Base-by-base conservation (phyloP, 2,329 filamentous ascomycete species). In the Stemphylium lycopersici region DNA sequence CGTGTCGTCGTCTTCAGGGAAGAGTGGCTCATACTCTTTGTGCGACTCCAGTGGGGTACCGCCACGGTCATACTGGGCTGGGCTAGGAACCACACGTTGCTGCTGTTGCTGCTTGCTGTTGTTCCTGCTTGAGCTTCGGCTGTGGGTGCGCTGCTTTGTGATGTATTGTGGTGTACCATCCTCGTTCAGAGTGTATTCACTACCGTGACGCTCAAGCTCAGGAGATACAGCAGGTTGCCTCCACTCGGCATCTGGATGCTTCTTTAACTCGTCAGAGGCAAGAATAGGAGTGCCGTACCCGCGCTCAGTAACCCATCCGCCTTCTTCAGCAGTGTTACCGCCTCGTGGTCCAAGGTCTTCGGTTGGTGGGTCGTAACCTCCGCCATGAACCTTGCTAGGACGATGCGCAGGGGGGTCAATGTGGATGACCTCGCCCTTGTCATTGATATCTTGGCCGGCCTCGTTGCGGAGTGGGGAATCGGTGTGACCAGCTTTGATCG, bases 21-120 rank as follows among this genome's bases (percentile, higher is more conserved):
- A 99, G 3, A 99, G 79, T 1, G 95, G 95, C 73, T 98, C 93
- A 68, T 98, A 98, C 73, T 98, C 93, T 67, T 93, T 89, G 4
- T 96, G 90, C 68, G 96, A 89, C 66, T 96, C 91, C 7, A 96
- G 79, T 4, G 90, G 90, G 3, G 89, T 92, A 38, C 82, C 78
- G 40, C 78, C 72, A 18, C 81, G 79, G 41, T 85, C 83, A 42
- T 81, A 79, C 24, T 83, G 81, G 10, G 61, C 50, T 41, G 71
- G 68, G 46, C 63, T 72, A 6, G 60, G 33, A 34, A 71, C 62
- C 12, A 65, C 58, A 29, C 71, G 67, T 34, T 63, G 66, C 70
- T 88, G 73, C 36, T 63, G 73, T 34, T 63, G 66, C 70, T 88
- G 73, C 36, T 87, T 78, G 71, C 85, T 89, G 65, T 85, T 91